A percentile compares a stretch with the other conserved stretches of the same genome.
Conservation (phyloP, 345 rosid genomes). For the Trapa incisa region DNA sequence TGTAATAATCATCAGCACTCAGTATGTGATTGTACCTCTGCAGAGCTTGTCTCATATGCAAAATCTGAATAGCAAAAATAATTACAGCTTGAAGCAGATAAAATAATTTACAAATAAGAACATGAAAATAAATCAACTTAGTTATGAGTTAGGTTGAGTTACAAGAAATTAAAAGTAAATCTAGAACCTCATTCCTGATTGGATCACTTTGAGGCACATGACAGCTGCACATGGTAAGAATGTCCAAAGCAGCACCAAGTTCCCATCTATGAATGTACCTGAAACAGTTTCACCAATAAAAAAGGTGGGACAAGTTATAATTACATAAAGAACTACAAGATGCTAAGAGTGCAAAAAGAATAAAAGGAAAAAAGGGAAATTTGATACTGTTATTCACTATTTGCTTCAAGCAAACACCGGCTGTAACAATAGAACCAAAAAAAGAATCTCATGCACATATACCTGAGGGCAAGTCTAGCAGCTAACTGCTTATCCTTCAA, state of each 20-base stretch:
- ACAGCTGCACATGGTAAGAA: conserved; percentile 96
- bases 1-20: conserved; percentile 67
- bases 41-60: conserved; percentile 75
- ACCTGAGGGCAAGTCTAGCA: conserved; percentile 81
- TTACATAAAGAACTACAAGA: neutral
- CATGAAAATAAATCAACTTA: neutral
- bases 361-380: neutral
- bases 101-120: neutral
- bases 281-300: conserved; percentile 6
- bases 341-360: neutral
- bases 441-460: conserved; percentile 16
- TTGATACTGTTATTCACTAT: neutral
- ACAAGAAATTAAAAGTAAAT: conserved; percentile 9
- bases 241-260: conserved; percentile 80
- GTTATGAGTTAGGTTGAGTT: no score
- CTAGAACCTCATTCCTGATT: conserved; percentile 48
- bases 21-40: conserved; percentile 86
- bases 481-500: conserved; percentile 87
- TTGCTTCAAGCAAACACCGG: neutral
- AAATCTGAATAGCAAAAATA: conserved; percentile 28
- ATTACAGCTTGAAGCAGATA: neutral
- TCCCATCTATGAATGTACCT: conserved; percentile 93
- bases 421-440: neutral
- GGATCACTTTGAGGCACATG: conserved; percentile 62
- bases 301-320: neutral